Percentiles rank a stretch among this genome's conserved stretches.
phyloP scores from a whole-genome alignment of 805 yeast species.

The Zygoascus bituminiphila region DNA sequence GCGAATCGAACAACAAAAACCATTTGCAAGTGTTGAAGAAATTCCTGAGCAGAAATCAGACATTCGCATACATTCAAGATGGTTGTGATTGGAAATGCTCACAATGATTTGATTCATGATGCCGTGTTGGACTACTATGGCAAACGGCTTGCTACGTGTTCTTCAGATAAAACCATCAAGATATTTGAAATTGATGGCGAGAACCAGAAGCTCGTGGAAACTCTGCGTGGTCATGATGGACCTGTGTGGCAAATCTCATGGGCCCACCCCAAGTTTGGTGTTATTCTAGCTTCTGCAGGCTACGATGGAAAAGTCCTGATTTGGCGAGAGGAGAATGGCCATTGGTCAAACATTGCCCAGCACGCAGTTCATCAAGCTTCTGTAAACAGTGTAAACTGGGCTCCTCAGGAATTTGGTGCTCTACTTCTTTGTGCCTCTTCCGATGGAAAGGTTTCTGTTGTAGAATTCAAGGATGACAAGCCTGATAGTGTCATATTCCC shows the following conservation, averaged over 20 bases:
- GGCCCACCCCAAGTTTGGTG: conserved; percentile 99
- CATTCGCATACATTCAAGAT: background rate
- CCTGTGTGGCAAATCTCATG: conserved; percentile 98
- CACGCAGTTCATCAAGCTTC: conserved; percentile 88
- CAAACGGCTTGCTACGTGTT: conserved; percentile 88
- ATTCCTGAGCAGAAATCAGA: too few relatives aligned
- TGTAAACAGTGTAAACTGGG: conserved; percentile 93
- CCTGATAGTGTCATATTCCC: conserved; percentile 42
- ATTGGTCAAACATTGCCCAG: conserved; percentile 81
- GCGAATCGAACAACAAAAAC: too few relatives aligned
- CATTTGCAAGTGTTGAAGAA: too few relatives aligned
- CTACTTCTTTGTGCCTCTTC: conserved; percentile 82
- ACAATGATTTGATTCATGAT: conserved; percentile 81
- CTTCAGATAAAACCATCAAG: conserved; percentile 93
- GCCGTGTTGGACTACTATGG: conserved; percentile 97
- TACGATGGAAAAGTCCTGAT: conserved; percentile 91
- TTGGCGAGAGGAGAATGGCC: conserved; percentile 89
- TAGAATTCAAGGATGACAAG: conserved; percentile 88
- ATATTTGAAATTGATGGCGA: conserved; percentile 88
- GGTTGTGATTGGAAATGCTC: conserved; percentile 89
- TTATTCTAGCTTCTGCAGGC: conserved; percentile 87
- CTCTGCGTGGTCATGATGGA: conserved; percentile 89
- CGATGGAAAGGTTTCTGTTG: conserved; percentile 85
- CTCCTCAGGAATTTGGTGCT: conserved; percentile 96
- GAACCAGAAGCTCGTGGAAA: conserved; percentile 69